Base-by-base conservation (phyloP, 306 rosid genomes). In the Trifolium dubium region DNA sequence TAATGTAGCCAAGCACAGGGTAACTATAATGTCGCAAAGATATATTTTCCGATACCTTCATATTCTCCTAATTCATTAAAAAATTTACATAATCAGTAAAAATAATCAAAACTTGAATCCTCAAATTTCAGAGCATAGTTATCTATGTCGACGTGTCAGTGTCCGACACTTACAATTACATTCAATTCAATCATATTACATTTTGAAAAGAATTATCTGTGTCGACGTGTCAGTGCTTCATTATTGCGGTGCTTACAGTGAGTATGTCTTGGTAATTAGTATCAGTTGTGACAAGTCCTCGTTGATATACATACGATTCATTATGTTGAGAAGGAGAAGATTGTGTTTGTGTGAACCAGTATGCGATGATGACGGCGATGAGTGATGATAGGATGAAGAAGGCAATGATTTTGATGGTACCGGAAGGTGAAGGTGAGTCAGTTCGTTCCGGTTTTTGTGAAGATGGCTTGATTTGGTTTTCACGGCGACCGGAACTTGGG, bases 1-100 rank as follows among this genome's bases (percentile, higher is more conserved):
- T 94, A 64, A 94, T 84, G 87, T 92, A 94, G 75, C 88, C 97
- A 82, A 94, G 92, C 32, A 83, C 90, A 53, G 96, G 97, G 79
- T 87, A 86, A 13, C 28, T 72, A 78, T 87, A 87, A 67, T 81
- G 89, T 83, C 92, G 88, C 47, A 23, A 74, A 30, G 88, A 86
- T 13, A 43, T 31, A 79, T 92, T 89, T 68, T 81, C 89, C 1
- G 93, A 82, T 2, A 85, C 92, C 64, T 55, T 81, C 2, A 81
- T 65, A 79, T 92, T 82, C 80, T 71, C 99, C 99, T 94, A 79
- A 79, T 68, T 32, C 55, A 72, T 30, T 37, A 29, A 9, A 68
- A 68, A 80, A 62, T 9, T 29, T 8, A 59, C 69, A 64, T 44
- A 64, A 70, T 76, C 41, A 80, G 14, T 14, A 15, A n/a, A n/a